Percentiles rank a stretch among this genome's conserved stretches.
Evolutionary conservation across 768 basidiomycete genomes (phyloP).

Genomic region (Lactifluus pinguis): DNA sequence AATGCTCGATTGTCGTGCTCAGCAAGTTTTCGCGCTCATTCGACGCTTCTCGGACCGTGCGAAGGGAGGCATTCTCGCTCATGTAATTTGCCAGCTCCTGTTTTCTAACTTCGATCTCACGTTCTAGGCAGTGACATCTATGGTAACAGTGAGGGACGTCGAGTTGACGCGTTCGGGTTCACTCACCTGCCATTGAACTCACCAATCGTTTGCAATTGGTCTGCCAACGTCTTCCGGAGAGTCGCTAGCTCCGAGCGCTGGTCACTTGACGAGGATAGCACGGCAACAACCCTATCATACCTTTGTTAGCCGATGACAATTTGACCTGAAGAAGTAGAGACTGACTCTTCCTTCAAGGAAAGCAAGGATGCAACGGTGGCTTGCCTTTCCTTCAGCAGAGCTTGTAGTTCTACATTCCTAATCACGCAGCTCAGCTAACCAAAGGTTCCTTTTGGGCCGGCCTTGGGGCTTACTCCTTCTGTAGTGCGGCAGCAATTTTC

Average conservation of each 20-base stretch:
- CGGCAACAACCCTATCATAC: constrained; percentile 1
- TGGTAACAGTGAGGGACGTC: neutral
- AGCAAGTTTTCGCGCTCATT: constrained; percentile 6
- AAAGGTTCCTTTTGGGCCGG: neutral
- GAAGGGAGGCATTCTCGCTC: neutral
- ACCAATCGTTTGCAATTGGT: constrained; percentile 12
- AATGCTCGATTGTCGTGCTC: neutral
- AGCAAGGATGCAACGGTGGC: neutral
- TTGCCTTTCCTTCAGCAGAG: constrained; percentile 12
- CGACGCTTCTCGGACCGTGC: neutral
- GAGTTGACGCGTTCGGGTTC: too few relatives aligned
- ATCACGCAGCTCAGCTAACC: neutral
- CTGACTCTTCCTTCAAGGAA: constrained; percentile 17
- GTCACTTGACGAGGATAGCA: constrained; percentile 10
- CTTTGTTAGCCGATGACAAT: neutral
- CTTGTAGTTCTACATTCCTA: constrained; percentile 14
- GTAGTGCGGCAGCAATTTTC: neutral
- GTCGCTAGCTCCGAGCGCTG: constrained; percentile 7
- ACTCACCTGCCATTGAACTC: constrained; percentile 9
- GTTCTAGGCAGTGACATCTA: constrained; percentile 11
- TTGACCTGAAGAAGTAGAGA: neutral
- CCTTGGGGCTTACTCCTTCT: constrained; percentile 5
- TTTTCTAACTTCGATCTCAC: constrained; percentile 4
- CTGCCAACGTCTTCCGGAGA: constrained; percentile 5
- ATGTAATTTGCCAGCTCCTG: constrained; percentile 5